Evolutionary conservation across 352 stramenopile species (phyloP).

Genomic region (Globisporangium spiculum): DNA sequence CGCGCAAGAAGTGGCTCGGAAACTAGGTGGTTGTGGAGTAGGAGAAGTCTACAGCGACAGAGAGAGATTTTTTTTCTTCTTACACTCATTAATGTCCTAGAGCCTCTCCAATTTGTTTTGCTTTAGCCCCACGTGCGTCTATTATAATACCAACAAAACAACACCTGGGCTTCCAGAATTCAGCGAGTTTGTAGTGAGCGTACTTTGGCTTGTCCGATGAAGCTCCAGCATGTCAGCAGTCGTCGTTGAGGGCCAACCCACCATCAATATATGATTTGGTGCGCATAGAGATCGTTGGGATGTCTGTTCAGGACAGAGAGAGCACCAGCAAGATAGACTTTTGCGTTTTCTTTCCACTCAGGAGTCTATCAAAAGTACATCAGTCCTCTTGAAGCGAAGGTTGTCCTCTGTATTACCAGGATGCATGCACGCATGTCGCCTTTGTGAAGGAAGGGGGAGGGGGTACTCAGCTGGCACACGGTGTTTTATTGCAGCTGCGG

Average conservation of each 20-base stretch:
- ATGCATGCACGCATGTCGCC: neutral
- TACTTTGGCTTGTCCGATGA: too few relatives aligned
- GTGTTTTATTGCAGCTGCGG: too few relatives aligned
- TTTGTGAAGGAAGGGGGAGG: too few relatives aligned
- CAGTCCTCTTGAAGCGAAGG: neutral
- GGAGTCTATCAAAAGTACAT: neutral
- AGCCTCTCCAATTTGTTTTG: neutral
- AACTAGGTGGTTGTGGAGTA: constrained; percentile 1
- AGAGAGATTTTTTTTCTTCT: neutral
- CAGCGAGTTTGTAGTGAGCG: neutral
- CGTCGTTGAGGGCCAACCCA: too few relatives aligned
- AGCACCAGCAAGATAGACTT: neutral
- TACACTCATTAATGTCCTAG: too few relatives aligned
- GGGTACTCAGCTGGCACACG: too few relatives aligned
- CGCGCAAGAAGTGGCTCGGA: constrained; percentile 37
- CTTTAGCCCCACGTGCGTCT: neutral
- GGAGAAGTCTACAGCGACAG: neutral
- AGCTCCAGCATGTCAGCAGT: too few relatives aligned
- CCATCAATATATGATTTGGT: neutral
- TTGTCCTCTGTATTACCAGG: neutral
- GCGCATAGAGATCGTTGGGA: neutral
- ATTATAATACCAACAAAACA: neutral
- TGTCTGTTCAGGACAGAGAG: neutral
- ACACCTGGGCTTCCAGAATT: neutral
- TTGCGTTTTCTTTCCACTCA: neutral